phyloP scores from a whole-genome alignment of 495 filamentous ascomycete genomes.

The Parachaetomium inaequale region DNA sequence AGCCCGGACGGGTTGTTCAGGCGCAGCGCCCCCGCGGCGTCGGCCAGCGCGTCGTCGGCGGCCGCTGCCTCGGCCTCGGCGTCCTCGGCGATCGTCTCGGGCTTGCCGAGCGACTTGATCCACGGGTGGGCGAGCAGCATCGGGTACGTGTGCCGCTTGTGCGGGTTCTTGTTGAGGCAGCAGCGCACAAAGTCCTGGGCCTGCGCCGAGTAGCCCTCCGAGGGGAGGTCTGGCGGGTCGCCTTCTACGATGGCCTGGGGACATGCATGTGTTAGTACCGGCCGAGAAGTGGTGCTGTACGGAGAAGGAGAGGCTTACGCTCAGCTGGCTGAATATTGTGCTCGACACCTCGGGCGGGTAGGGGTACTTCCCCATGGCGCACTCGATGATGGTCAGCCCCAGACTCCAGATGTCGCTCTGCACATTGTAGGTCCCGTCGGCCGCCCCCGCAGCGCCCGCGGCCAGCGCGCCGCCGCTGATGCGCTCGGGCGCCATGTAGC shows the following conservation, averaged over 20 bases:
- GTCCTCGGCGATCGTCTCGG: conserved; percentile 74
- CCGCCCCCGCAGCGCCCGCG: conserved; percentile 53
- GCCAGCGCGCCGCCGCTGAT: conserved; percentile 82
- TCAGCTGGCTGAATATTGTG: conserved; percentile 97
- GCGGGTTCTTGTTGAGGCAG: conserved; percentile 90
- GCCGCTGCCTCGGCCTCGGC: conserved; percentile 59
- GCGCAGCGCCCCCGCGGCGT: conserved; percentile 41
- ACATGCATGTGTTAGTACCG: conserved; percentile 8
- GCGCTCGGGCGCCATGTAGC: conserved; percentile 98
- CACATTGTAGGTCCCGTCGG: conserved; percentile 88
- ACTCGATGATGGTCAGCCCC: conserved; percentile 93
- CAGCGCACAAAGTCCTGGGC: conserved; percentile 84
- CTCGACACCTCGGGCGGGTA: conserved; percentile 98
- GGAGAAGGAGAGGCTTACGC: conserved; percentile 59
- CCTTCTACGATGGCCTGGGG: conserved; percentile 94
- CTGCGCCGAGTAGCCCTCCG: conserved; percentile 67
- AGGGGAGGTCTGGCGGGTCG: conserved; percentile 81
- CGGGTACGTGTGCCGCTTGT: conserved; percentile 83
- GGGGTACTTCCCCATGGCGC: conserved; percentile 90
- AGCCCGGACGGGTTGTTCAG: conserved; percentile 37
- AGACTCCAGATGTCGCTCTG: conserved; percentile 98
- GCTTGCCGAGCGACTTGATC: conserved; percentile 75
- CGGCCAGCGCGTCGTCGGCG: conserved; percentile 46
- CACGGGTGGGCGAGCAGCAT: conserved; percentile 87
- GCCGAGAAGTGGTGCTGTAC: conserved; percentile 14